phyloP scores from a whole-genome alignment of 2,329 filamentous ascomycete species.

The Fusarium pilosicola region DNA sequence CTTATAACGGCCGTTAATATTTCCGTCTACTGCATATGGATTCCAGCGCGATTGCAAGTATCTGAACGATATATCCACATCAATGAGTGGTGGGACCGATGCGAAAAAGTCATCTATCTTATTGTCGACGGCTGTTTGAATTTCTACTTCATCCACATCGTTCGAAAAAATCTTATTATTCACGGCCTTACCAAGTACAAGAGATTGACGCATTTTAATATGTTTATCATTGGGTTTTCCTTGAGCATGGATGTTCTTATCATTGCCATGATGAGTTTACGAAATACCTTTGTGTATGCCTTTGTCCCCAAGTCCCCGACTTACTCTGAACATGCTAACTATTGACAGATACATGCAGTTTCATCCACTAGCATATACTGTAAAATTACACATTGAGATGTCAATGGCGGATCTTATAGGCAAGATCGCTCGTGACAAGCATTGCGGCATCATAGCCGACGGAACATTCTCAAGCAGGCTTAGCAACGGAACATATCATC shows the following conservation, averaged over 20 bases:
- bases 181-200: slow-evolving; percentile 41
- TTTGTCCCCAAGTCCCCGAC: accelerated
- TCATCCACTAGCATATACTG: slow-evolving; percentile 62
- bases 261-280: slow-evolving; percentile 44
- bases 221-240: slow-evolving; percentile 44
- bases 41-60: slow-evolving; percentile 41
- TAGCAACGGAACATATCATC: slow-evolving; percentile 20
- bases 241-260: slow-evolving; percentile 44
- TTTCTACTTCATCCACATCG: slow-evolving; percentile 42
- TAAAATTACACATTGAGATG: slow-evolving; percentile 65
- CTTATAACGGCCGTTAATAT: slow-evolving; percentile 44
- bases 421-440: slow-evolving; percentile 46
- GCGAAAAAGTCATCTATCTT: slow-evolving; percentile 45
- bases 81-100: slow-evolving; percentile 43
- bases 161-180: slow-evolving; percentile 33
- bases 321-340: background rate
- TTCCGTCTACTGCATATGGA: slow-evolving; percentile 42
- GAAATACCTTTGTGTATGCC: slow-evolving; percentile 43
- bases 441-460: slow-evolving; percentile 27
- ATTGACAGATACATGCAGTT: slow-evolving; percentile 56
- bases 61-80: slow-evolving; percentile 39
- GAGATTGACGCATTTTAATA: slow-evolving; percentile 42
- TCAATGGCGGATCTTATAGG: slow-evolving; percentile 63
- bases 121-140: slow-evolving; percentile 39
- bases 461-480: slow-evolving; percentile 30